Percentiles rank a stretch among this genome's conserved stretches.
Conservation (phyloP, 2,329 filamentous ascomycete genomes). For the Fusarium scirpi region DNA sequence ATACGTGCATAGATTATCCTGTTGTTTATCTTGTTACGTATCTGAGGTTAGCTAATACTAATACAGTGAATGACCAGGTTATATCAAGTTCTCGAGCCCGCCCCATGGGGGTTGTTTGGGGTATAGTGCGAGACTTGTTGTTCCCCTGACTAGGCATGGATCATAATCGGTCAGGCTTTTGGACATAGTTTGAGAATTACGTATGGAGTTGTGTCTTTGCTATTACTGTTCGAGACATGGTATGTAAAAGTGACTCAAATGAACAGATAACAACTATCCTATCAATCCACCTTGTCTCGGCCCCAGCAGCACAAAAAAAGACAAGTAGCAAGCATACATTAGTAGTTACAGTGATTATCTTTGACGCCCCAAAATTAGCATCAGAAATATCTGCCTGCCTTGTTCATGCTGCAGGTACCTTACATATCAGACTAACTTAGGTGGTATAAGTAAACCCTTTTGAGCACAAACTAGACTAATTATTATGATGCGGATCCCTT, state of each 20-base stretch:
- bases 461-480: conserved; percentile 31
- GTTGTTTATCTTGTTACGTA: not conserved
- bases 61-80: conserved; percentile 4
- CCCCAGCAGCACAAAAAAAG: not conserved
- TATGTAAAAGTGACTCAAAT: conserved; percentile 17
- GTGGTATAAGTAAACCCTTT: not conserved
- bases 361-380: conserved; percentile 20
- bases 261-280: not conserved
- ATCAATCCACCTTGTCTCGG: not conserved
- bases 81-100: conserved; percentile 10
- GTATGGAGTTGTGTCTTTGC: not conserved
- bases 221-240: conserved; percentile 19
- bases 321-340: conserved; percentile 1
- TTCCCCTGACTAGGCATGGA: conserved; percentile 24
- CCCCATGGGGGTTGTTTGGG: conserved; percentile 29
- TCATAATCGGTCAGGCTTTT: conserved; percentile 2
- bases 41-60: conserved; percentile 1
- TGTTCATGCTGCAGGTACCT: conserved; percentile 2
- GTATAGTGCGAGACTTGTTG: conserved; percentile 20
- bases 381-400: not conserved
- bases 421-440: conserved; percentile 15
- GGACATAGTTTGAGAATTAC: not conserved
- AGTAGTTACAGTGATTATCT: conserved; percentile 4
- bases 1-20: not conserved
- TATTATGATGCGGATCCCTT: conserved; percentile 24